Percentiles rank a stretch among this genome's conserved stretches.
Conservation (phyloP, 2,329 filamentous ascomycete genomes). For the Orbilia oligospora region DNA sequence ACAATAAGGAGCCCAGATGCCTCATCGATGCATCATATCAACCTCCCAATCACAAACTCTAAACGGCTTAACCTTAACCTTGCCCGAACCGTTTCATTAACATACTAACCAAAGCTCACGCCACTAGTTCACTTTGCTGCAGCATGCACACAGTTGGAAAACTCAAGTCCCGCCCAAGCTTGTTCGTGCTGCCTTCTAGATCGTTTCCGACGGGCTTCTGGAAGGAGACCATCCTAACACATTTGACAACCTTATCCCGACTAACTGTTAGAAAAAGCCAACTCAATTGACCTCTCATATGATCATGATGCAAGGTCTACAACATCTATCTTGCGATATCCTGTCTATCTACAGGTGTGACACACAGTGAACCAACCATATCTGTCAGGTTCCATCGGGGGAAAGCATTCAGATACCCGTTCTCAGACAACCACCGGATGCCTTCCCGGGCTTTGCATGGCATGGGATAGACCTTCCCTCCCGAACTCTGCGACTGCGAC, state of each 20-base stretch:
- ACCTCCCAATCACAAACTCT: constrained; percentile 42
- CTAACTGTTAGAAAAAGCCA: neutral
- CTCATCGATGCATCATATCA: constrained; percentile 33
- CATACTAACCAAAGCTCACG: constrained; percentile 17
- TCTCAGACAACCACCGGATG: constrained; percentile 7
- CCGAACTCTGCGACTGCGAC: constrained; percentile 38
- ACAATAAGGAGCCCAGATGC: constrained; percentile 16
- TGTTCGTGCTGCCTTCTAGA: constrained; percentile 44
- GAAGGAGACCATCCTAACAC: constrained; percentile 27
- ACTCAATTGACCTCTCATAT: neutral
- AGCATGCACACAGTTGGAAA: neutral
- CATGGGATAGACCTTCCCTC: constrained; percentile 32
- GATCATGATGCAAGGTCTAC: neutral
- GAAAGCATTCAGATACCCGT: constrained; percentile 13
- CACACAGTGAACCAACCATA: constrained; percentile 14
- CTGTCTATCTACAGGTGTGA: neutral
- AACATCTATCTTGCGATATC: neutral
- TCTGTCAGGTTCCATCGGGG: constrained; percentile 16
- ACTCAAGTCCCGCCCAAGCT: neutral
- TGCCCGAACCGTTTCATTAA: neutral
- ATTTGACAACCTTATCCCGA: constrained; percentile 1
- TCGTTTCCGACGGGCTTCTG: constrained; percentile 43
- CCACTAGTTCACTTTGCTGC: neutral
- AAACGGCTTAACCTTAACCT: constrained; percentile 29
- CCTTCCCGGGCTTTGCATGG: constrained; percentile 3